Percentiles rank a stretch among this genome's conserved stretches.
phyloP scores from a whole-genome alignment of 257 asterid genomes.

The Fraxinus quadrangulata region DNA sequence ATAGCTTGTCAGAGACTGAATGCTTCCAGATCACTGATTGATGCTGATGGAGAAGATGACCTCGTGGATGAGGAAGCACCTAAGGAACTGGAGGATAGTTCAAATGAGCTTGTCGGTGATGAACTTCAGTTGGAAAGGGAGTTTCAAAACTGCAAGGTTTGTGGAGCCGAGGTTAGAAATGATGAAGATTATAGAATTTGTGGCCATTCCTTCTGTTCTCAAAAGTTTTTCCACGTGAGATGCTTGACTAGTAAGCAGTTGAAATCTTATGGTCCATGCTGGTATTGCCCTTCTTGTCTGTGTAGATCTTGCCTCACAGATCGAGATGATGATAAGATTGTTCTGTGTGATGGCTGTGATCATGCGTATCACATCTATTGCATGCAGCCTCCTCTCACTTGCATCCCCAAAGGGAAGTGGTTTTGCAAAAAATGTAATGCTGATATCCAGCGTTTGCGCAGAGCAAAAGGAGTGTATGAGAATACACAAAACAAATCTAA shows the following conservation, averaged over 20 bases:
- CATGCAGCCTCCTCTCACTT: constrained; percentile 64
- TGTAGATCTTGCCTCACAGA: constrained; percentile 75
- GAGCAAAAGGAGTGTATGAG: constrained; percentile 51
- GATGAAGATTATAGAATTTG: constrained; percentile 58
- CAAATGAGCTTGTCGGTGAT: constrained; percentile 42
- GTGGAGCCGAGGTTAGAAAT: constrained; percentile 47
- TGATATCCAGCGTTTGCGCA: constrained; percentile 51
- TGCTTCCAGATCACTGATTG: constrained; percentile 33
- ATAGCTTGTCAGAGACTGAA: constrained; percentile 68
- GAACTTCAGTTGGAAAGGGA: constrained; percentile 30
- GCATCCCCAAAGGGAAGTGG: constrained; percentile 75
- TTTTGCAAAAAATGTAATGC: constrained; percentile 63
- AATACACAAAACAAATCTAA: constrained; percentile 30
- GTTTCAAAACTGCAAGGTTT: constrained; percentile 55
- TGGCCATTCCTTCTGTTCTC: constrained; percentile 75
- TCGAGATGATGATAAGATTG: constrained; percentile 76
- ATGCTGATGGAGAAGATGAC: constrained; percentile 41
- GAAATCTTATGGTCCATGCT: constrained; percentile 51
- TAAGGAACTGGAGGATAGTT: constrained; percentile 61
- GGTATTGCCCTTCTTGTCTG: constrained; percentile 96
- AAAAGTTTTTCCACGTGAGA: constrained; percentile 72
- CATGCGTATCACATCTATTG: constrained; percentile 83
- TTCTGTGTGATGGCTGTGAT: constrained; percentile 90
- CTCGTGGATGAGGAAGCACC: constrained; percentile 29
- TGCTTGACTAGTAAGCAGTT: constrained; percentile 74